These are phyloP conservation scores for Carex kokanica DNA, from an alignment of 176 grass and related monocot genomes.

Conservation along the genomic window DNA sequence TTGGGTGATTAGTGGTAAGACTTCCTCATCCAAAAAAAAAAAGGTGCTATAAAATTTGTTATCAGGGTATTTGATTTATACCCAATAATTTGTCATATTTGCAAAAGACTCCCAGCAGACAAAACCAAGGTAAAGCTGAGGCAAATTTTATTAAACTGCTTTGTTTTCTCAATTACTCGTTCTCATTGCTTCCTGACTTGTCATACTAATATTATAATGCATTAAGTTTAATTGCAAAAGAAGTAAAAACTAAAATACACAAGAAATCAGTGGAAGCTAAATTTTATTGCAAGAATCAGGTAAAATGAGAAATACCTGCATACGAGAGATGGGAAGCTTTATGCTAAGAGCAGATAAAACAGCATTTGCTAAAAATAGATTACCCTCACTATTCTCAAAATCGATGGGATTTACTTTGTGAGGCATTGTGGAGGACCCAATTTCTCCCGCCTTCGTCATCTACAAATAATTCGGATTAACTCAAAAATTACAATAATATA, in stretches of 20 bases:
- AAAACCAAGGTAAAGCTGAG: neutral
- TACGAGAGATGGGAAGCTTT: constrained; percentile 86
- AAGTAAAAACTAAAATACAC: neutral
- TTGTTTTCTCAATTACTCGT: neutral
- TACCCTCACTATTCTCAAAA: constrained; percentile 99
- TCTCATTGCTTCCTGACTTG: neutral
- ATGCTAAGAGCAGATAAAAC: constrained; percentile 67
- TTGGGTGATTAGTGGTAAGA: neutral
- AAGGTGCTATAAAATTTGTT: neutral
- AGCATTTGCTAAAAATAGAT: constrained; percentile 58
- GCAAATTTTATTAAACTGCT: neutral
- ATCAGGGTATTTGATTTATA: neutral
- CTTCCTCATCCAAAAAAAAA: neutral
- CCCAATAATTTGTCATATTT: neutral
- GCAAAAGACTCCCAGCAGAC: neutral
- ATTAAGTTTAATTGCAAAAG: constrained; percentile 13
- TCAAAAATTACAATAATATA: constrained; percentile 13
- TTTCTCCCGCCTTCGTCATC: constrained; percentile 85
- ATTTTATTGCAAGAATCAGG: neutral
- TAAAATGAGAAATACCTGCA: constrained; percentile 58
- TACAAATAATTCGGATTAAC: constrained; percentile 33
- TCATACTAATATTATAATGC: neutral
- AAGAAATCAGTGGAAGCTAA: neutral
- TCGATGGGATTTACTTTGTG: constrained; percentile 99
- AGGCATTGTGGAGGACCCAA: constrained; percentile 98